A percentile compares a stretch with the other conserved stretches of the same genome.
phyloP scores from a whole-genome alignment of 1,284 basidiomycete genomes.

The Volvariella volvacea region DNA sequence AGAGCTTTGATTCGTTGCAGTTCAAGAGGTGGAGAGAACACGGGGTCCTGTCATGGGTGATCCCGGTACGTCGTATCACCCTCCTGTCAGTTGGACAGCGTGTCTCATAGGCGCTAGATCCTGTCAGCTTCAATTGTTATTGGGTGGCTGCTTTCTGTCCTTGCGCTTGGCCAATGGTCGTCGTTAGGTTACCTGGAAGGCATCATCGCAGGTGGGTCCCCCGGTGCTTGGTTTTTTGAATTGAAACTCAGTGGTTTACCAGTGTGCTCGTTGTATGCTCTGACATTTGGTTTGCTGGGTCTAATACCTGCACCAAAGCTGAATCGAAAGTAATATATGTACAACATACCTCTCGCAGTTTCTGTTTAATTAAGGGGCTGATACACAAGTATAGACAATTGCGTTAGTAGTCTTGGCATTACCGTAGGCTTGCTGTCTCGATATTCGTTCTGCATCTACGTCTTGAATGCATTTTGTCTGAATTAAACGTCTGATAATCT shows the following conservation, averaged over 20 bases:
- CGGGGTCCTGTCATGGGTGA: slow-evolving; percentile 48
- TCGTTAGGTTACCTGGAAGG: slow-evolving; percentile 57
- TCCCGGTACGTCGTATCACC: slow-evolving; percentile 32
- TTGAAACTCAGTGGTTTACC: slow-evolving; percentile 6
- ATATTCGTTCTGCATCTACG: too few species aligned
- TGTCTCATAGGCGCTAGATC: slow-evolving; percentile 21
- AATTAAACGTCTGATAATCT: background rate
- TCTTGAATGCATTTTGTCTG: background rate
- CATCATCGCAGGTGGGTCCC: slow-evolving; percentile 50
- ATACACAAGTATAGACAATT: too few species aligned
- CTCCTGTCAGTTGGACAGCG: background rate
- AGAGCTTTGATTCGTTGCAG: slow-evolving; percentile 25
- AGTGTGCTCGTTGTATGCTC: slow-evolving; percentile 63
- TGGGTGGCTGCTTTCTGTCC: slow-evolving; percentile 59
- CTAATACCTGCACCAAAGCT: slow-evolving; percentile 57
- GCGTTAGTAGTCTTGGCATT: too few species aligned
- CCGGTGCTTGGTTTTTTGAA: slow-evolving; percentile 2
- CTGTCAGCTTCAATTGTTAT: slow-evolving; percentile 61
- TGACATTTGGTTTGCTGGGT: slow-evolving; percentile 64
- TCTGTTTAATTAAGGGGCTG: background rate
- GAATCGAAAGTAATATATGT: slow-evolving; percentile 23
- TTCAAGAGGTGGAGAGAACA: slow-evolving; percentile 60
- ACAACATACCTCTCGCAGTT: too few species aligned
- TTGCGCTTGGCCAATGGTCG: slow-evolving; percentile 60
- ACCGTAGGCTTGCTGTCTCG: too few species aligned